Percentiles rank a stretch among this genome's conserved stretches.
These are phyloP conservation scores for Sphaceloma murrayae DNA, from an alignment of 2,329 filamentous ascomycete genomes.

Conservation along the genomic window DNA sequence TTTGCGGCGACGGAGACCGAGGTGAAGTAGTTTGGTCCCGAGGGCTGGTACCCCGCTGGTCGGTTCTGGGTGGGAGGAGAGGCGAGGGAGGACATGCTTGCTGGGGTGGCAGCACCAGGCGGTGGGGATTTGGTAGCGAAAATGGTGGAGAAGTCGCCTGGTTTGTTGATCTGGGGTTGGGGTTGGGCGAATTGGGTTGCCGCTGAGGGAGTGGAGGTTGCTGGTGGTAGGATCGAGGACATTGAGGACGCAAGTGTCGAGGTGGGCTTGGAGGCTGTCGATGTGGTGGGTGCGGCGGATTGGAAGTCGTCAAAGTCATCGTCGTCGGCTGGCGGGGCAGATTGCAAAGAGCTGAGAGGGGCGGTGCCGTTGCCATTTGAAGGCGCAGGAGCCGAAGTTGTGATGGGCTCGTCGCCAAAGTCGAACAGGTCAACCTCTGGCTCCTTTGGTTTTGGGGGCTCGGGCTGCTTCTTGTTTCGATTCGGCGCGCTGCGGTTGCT, in stretches of 20 bases:
- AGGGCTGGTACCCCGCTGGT: constrained; percentile 57
- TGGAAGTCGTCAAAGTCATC: constrained; percentile 98
- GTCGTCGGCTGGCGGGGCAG: constrained; percentile 60
- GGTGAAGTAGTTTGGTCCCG: constrained; percentile 90
- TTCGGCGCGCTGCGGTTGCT: constrained; percentile 29
- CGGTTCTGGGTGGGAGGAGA: constrained; percentile 35
- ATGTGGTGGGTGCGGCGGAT: constrained; percentile 58
- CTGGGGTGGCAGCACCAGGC: constrained; percentile 28
- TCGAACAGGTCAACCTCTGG: constrained; percentile 90
- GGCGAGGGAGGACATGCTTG: constrained; percentile 25
- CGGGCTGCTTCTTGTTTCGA: constrained; percentile 50
- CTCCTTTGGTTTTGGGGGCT: constrained; percentile 69
- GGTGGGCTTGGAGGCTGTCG: constrained; percentile 34
- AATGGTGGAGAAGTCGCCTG: constrained; percentile 69
- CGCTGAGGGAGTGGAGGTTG: constrained; percentile 40
- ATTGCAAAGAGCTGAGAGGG: constrained; percentile 93
- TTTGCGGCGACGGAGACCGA: constrained; percentile 50
- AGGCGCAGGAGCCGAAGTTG: constrained; percentile 37
- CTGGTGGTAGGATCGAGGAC: constrained; percentile 37
- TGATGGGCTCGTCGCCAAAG: constrained; percentile 64
- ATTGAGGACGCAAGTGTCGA: constrained; percentile 31
- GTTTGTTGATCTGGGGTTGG: constrained; percentile 74
- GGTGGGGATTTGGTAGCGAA: constrained; percentile 75
- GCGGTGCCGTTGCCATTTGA: constrained; percentile 43
- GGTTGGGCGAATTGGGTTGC: constrained; percentile 68